Conservation (phyloP, 140 eudicot species). For the Flaveria floridana region DNA sequence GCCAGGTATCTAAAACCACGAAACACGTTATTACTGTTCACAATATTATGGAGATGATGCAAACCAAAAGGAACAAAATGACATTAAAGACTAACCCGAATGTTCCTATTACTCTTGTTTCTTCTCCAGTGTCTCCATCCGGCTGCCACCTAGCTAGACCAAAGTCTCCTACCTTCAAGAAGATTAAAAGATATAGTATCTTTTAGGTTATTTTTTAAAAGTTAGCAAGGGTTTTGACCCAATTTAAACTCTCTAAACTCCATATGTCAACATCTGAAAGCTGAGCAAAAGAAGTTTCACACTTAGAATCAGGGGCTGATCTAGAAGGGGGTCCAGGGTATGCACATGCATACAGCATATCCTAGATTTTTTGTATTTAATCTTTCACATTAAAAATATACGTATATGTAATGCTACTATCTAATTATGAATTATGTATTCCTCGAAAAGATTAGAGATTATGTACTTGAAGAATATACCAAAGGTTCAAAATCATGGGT, state of each 20-base stretch:
- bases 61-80: background rate
- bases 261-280: background rate
- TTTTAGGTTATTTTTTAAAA: constrained; percentile 11
- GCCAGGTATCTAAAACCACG: constrained; percentile 70
- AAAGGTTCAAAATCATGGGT: constrained; percentile 95
- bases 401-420: background rate
- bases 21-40: background rate
- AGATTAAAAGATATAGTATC: constrained; percentile 9
- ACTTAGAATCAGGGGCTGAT: background rate
- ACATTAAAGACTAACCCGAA: constrained; percentile 61
- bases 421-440: background rate
- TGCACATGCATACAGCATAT: background rate
- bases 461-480: constrained; percentile 40
- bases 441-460: background rate
- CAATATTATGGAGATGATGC: background rate
- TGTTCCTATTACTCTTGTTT: constrained; percentile 96
- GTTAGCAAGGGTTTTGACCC: constrained; percentile 1
- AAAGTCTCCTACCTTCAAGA: constrained; percentile 82
- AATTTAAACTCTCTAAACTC: background rate
- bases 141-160: constrained; percentile 99
- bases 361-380: background rate
- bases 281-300: background rate
- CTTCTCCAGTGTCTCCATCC: constrained; percentile 94
- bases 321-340: background rate
- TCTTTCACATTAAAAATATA: too few relatives aligned